A percentile compares a stretch with the other conserved stretches of the same genome.
Conservation (phyloP, 148 eudicot species). For the Fagopyrum tataricum region DNA sequence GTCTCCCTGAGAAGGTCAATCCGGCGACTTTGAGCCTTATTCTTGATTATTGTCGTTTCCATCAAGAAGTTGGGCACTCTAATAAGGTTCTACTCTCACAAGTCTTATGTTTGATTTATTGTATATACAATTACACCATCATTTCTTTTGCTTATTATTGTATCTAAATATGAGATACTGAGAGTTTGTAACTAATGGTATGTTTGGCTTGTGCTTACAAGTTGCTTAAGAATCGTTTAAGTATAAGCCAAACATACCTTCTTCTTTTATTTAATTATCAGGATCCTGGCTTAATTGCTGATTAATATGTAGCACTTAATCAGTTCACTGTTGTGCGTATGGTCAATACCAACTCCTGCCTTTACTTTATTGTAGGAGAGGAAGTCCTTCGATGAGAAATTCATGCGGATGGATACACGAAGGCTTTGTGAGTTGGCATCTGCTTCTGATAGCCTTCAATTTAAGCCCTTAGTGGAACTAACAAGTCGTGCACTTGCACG, state of each 20-base stretch:
- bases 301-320: background rate
- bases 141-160: background rate
- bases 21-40: conserved; percentile 66
- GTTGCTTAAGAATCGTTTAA: too few relatives aligned
- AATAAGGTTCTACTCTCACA: conserved; percentile 49
- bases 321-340: background rate
- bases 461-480: conserved; percentile 81
- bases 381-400: conserved; percentile 79
- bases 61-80: conserved; percentile 82
- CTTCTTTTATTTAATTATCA: background rate
- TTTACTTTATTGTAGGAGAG: conserved; percentile 46
- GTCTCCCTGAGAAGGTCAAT: conserved; percentile 71
- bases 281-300: background rate
- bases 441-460: conserved; percentile 83
- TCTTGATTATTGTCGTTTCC: conserved; percentile 88
- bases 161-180: background rate
- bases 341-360: conserved; percentile 12
- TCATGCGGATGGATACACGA: conserved; percentile 76
- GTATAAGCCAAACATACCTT: too few relatives aligned
- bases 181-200: background rate
- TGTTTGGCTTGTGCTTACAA: background rate
- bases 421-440: conserved; percentile 86
- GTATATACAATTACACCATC: background rate
- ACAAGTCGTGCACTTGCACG: conserved; percentile 92
- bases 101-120: background rate